Base-by-base conservation (phyloP, 2,329 filamentous ascomycete species). In the Kalaharituber pfeilii region DNA sequence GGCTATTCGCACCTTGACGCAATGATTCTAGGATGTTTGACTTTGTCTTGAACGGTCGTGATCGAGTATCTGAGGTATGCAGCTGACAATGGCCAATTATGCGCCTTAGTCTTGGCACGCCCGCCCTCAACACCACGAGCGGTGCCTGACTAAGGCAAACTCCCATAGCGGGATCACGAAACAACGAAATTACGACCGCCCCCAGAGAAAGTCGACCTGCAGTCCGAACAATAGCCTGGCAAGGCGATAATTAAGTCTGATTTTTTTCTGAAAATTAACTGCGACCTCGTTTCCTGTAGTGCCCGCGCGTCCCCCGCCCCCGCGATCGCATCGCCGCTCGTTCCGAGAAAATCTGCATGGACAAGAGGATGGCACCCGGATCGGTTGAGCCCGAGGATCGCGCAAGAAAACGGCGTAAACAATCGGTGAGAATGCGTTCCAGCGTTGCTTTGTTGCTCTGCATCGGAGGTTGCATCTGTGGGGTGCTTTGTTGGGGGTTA, bases 351-450 rank as follows among this genome's bases (percentile, higher is more conserved):
- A 11, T 47, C 42, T 39, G 42, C n/a, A 47, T 61, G 59, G 58
- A 61, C 55, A 60, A 59, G 53, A 56, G 58, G 51, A 55, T 52
- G 49, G 51, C 57, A 22, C 54, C 56, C 30, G 55, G 39, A 44
- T 60, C 58, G 52, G 57, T 52, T 47, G 49, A 52, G 27, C 59
- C 51, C n/a, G 59, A 56, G n/a, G 58, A 60, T 56, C 58, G 59
- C 27, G 58, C 59, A 42, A 52, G 58, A 49, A 61, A 61, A 56
- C 52, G 58, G 49, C 54, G 59, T 49, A 60, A 59, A 53, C 59
- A 61, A 54, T 60, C 59, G 58, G 59, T 61, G 45, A 60, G 59
- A 59, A 47, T 22, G 13, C 25, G 42, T 47, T 25, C 22, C 24
- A 22, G 15, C 22, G 42, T 47, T 47, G 5, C 5, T 47, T 15